Conservation (phyloP, 2,329 filamentous ascomycete species). For the Pyricularia grisea region DNA sequence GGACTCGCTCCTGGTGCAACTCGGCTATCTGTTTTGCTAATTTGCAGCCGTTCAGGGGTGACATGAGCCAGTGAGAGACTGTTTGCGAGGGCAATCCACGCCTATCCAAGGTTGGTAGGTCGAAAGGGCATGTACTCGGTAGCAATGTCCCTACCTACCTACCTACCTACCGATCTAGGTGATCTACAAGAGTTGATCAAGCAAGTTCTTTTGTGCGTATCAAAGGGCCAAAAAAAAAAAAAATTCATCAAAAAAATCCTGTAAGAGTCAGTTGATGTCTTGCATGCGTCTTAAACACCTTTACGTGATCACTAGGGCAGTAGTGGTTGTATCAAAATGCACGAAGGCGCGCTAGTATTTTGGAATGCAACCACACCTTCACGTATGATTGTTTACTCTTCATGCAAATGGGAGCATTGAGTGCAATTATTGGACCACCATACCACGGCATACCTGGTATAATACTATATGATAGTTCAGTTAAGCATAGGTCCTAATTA, state of each 20-base stretch:
- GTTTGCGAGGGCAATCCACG: not conserved
- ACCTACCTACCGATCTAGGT: not conserved
- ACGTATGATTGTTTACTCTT: not conserved
- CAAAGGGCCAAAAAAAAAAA: not conserved
- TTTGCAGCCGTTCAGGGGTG: not conserved
- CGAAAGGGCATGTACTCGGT: not conserved
- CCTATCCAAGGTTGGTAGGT: not conserved
- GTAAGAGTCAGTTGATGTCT: constrained; percentile 1
- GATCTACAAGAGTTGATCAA: not conserved
- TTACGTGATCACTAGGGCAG: not conserved
- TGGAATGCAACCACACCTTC: not conserved
- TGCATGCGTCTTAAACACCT: not conserved
- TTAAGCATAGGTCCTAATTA: not conserved
- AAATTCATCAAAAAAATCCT: not conserved
- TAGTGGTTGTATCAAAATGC: not conserved
- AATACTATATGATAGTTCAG: not conserved
- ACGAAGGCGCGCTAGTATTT: not conserved
- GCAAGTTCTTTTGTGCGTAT: not conserved
- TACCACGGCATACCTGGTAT: not conserved
- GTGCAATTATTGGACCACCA: not conserved
- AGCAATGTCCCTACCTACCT: not conserved
- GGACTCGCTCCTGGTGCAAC: not conserved
- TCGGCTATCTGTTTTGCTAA: not conserved
- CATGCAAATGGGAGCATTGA: not conserved
- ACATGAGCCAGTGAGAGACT: not conserved